Percentiles rank a stretch among this genome's conserved stretches.
Evolutionary conservation across 73 alveolate genomes (phyloP).

Genomic region (Effrenium voratum): DNA sequence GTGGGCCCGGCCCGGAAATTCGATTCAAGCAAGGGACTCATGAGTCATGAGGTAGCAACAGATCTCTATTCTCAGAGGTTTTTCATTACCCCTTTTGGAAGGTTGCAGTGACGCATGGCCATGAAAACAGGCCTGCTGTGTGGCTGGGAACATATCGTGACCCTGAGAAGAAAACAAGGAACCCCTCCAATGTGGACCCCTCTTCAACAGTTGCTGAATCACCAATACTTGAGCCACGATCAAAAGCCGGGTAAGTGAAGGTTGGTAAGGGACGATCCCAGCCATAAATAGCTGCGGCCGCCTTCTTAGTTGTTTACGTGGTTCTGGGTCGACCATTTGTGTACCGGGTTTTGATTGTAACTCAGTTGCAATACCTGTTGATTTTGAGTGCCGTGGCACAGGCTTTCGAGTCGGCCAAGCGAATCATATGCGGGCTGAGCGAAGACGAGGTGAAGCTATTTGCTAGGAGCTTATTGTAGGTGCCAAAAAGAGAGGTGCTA

Average conservation of each 20-base stretch:
- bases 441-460: slow-evolving; percentile 21
- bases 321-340: not conserved
- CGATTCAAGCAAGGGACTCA: too few relatives aligned
- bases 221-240: too few relatives aligned
- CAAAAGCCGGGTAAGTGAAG: not conserved
- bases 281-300: not conserved
- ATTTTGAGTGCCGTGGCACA: not conserved
- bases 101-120: too few relatives aligned
- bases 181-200: too few relatives aligned
- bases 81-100: too few relatives aligned
- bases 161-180: too few relatives aligned
- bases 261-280: not conserved
- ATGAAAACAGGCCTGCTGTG: too few relatives aligned
- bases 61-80: too few relatives aligned
- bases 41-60: too few relatives aligned
- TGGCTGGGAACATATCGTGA: too few relatives aligned
- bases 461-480: not conserved
- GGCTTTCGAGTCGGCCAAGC: slow-evolving; percentile 57
- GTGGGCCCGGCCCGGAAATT: too few relatives aligned
- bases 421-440: slow-evolving; percentile 21
- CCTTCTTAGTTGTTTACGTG: not conserved
- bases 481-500: not conserved
- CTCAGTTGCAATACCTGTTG: not conserved
- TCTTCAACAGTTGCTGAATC: too few relatives aligned
- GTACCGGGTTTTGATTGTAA: not conserved